These are phyloP conservation scores for Hanseniaspora occidentalis DNA, from an alignment of 805 yeast species.

Conservation along the genomic window DNA sequence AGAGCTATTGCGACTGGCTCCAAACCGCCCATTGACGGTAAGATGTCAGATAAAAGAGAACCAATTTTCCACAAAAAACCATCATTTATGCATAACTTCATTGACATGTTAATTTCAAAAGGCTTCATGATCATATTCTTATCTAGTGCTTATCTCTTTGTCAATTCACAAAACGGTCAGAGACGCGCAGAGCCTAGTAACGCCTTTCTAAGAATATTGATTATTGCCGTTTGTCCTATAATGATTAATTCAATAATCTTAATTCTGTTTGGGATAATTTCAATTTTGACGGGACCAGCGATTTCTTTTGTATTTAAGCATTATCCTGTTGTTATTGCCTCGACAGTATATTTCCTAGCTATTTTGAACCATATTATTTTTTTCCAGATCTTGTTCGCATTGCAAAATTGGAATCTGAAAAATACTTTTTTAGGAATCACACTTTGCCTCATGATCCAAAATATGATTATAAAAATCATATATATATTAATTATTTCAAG, in stretches of 20 bases:
- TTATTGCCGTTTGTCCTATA: conserved; percentile 38
- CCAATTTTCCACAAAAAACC: too few species aligned
- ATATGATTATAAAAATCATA: conserved; percentile 34
- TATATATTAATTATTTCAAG: conserved; percentile 36
- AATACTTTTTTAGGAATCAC: conserved; percentile 43
- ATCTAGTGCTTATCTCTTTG: conserved; percentile 36
- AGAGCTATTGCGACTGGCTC: conserved; percentile 82
- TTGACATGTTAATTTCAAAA: conserved; percentile 31
- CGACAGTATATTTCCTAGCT: conserved; percentile 34
- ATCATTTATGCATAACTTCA: conserved; percentile 19
- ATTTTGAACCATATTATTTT: conserved; percentile 34
- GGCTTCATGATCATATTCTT: conserved; percentile 26
- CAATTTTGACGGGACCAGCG: conserved; percentile 37
- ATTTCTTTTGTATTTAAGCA: conserved; percentile 26
- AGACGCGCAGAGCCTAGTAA: conserved; percentile 26
- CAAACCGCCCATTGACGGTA: too few species aligned
- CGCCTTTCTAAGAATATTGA: conserved; percentile 30
- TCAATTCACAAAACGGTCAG: conserved; percentile 40
- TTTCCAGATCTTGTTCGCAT: conserved; percentile 41
- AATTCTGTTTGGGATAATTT: conserved; percentile 28
- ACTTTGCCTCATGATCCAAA: conserved; percentile 35
- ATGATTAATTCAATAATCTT: conserved; percentile 30
- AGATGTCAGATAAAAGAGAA: too few species aligned
- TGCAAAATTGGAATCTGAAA: conserved; percentile 45
- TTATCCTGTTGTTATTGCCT: conserved; percentile 40